These are phyloP conservation scores for Nannochloropsis salina DNA, from an alignment of 108 stramenopile species.

Conservation along the genomic window DNA sequence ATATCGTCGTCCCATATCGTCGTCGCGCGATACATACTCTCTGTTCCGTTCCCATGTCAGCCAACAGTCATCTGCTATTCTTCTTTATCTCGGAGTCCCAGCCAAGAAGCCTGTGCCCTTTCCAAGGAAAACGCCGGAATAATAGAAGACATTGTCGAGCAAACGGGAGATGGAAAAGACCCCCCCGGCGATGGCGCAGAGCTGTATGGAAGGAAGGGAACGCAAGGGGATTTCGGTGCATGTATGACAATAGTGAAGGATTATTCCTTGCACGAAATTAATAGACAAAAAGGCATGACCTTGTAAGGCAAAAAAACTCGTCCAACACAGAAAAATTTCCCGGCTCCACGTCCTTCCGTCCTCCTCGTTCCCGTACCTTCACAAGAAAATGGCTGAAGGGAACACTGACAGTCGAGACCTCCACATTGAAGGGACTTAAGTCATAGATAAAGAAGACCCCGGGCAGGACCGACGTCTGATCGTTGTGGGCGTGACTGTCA, in stretches of 20 bases:
- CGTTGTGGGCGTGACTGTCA: neutral
- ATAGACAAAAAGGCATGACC: too few species aligned
- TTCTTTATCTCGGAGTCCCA: neutral
- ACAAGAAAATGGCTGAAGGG: neutral
- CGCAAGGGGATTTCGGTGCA: neutral
- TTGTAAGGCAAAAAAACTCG: too few species aligned
- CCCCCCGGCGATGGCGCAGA: slow-evolving; percentile 91
- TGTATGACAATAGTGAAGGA: too few species aligned
- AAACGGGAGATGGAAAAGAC: slow-evolving; percentile 71
- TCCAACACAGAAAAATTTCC: neutral
- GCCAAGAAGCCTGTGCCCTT: neutral
- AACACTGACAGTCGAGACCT: slow-evolving; percentile 52
- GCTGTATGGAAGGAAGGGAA: slow-evolving; percentile 52
- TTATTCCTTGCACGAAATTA: too few species aligned
- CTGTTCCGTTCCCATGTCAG: too few species aligned
- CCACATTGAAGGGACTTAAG: slow-evolving; percentile 91
- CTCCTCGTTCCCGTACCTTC: neutral
- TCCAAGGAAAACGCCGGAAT: neutral
- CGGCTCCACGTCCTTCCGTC: neutral
- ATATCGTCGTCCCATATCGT: too few species aligned
- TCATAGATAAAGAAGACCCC: slow-evolving; percentile 98
- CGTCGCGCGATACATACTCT: too few species aligned
- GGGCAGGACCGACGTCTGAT: slow-evolving; percentile 59
- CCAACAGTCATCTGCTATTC: too few species aligned
- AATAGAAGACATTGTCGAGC: slow-evolving; percentile 39